Percentiles rank a stretch among this genome's conserved stretches.
Conservation (phyloP, 163 green algal genomes). For the Scenedesmus sp. region DNA sequence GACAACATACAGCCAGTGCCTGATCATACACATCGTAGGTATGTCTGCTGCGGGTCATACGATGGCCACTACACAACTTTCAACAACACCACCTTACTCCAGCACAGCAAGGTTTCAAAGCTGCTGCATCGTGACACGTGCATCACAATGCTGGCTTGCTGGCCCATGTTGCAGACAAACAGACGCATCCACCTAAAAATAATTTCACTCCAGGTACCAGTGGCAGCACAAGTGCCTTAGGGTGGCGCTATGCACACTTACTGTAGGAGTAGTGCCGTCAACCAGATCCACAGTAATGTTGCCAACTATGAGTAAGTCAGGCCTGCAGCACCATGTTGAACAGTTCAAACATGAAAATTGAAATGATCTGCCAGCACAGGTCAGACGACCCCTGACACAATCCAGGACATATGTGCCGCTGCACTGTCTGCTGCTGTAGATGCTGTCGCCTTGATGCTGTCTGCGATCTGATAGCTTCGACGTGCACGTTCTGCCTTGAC, state of each 20-base stretch:
- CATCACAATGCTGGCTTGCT: too few species aligned
- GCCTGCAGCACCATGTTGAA: constrained; percentile 58
- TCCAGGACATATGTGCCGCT: not conserved
- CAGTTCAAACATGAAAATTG: not conserved
- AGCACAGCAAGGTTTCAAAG: too few species aligned
- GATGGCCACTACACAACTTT: too few species aligned
- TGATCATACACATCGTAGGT: too few species aligned
- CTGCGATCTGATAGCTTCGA: not conserved
- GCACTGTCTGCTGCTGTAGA: not conserved
- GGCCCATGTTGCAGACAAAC: too few species aligned
- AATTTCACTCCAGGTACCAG: not conserved
- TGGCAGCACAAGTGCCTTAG: not conserved
- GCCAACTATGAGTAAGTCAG: constrained; percentile 82
- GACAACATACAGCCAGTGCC: too few species aligned
- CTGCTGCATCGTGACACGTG: too few species aligned
- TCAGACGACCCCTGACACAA: not conserved
- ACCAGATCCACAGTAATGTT: constrained; percentile 87
- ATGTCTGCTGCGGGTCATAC: too few species aligned
- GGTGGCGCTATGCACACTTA: constrained; percentile 43
- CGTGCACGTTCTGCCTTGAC: not conserved
- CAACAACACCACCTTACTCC: too few species aligned
- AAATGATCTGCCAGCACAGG: not conserved
- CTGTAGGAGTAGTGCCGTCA: constrained; percentile 73
- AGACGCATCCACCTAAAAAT: too few species aligned
- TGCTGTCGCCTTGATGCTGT: not conserved